Conservation (phyloP, 1,284 basidiomycete species). For the Leccinum fuscescens region DNA sequence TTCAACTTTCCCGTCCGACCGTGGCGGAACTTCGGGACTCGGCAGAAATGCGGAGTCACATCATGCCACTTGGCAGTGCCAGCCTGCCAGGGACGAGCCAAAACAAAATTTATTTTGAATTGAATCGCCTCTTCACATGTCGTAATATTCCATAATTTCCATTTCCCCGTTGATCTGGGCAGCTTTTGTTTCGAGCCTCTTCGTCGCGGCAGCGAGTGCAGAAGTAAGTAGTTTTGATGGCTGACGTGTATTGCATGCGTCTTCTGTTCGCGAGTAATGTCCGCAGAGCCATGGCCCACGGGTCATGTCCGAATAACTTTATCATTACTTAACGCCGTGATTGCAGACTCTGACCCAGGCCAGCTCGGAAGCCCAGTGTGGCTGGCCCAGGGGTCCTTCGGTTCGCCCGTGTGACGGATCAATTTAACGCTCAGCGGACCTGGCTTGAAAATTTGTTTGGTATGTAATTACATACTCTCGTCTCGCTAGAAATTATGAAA, state of each 20-base stretch:
- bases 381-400: background rate
- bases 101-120: slow-evolving; percentile 6
- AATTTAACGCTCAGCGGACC: background rate
- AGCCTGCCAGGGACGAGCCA: slow-evolving; percentile 1
- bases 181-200: slow-evolving; percentile 1
- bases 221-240: background rate
- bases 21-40: background rate
- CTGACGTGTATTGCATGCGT: background rate
- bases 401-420: slow-evolving; percentile 3
- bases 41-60: background rate
- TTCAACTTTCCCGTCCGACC: background rate
- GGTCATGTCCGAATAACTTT: background rate
- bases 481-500: slow-evolving; percentile 9
- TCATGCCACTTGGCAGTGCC: background rate
- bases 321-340: background rate
- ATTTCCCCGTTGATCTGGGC: slow-evolving; percentile 3
- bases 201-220: background rate
- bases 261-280: background rate
- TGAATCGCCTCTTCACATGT: background rate
- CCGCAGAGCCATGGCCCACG: background rate
- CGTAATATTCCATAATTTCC: slow-evolving; percentile 8
- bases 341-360: background rate
- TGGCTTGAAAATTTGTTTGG: background rate
- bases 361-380: background rate
- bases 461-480: background rate